phyloP scores from a whole-genome alignment of 75 land plant genomes.

The Chamaecyparis obtusa region DNA sequence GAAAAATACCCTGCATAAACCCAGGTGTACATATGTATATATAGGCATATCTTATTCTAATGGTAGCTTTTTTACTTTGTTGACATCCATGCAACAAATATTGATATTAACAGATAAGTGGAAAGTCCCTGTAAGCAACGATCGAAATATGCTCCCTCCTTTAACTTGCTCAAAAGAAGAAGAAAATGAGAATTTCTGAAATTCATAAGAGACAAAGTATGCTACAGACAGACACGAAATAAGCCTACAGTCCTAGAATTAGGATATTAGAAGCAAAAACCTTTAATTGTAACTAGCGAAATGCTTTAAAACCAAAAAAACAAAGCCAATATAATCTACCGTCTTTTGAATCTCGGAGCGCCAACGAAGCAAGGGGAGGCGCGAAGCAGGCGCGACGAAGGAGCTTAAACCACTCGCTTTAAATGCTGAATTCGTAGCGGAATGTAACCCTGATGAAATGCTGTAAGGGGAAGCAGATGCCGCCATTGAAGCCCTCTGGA shows the following conservation, averaged over 20 bases:
- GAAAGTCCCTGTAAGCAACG: not conserved
- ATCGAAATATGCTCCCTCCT: not conserved
- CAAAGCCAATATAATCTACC: not conserved
- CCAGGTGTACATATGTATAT: not conserved
- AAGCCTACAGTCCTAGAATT: not conserved
- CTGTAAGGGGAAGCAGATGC: not conserved
- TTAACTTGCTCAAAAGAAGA: not conserved
- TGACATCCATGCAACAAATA: not conserved
- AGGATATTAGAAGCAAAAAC: not conserved
- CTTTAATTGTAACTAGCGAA: not conserved
- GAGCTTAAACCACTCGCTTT: not conserved
- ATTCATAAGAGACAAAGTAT: not conserved
- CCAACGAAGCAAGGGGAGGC: not conserved
- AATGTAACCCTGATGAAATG: not conserved
- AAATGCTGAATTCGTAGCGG: not conserved
- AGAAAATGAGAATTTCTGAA: not conserved
- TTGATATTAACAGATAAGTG: not conserved
- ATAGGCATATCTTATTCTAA: not conserved
- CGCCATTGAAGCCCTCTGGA: not conserved
- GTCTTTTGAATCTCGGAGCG: not conserved
- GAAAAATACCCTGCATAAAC: no score
- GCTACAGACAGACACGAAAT: not conserved
- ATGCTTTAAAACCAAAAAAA: not conserved
- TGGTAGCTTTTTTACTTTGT: not conserved
- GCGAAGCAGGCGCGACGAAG: not conserved